Base-by-base conservation (phyloP, 176 grass and related monocot genomes). In the Carex scoparia region DNA sequence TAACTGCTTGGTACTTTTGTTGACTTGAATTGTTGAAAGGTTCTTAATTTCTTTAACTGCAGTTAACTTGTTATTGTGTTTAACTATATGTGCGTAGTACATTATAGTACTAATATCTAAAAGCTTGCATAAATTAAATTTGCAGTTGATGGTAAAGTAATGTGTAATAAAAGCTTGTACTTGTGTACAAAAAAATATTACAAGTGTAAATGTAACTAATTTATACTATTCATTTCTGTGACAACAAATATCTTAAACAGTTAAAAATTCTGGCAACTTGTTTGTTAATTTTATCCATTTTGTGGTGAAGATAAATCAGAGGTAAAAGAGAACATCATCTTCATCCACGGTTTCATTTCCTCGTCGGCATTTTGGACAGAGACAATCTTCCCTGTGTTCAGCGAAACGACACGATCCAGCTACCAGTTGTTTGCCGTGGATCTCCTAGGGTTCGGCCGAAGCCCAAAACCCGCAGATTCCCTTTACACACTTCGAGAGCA, bases 341-440 rank as follows among this genome's bases (percentile, higher is more conserved):
- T 98, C 88, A 94, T 98, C 88, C 95, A 98, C 67, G 95, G 95
- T 4, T 98, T 98, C 84, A 98, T 98, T 81, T 98, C 95, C 11
- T 98, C 95, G 19, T 94, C 95, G 30, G 81, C 86, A 18, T 93
- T 98, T 86, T 98, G 95, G 95, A 94, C 95, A 65, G 95, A 98
- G 89, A 98, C 95, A 65, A 84, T 98, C 40, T 98, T 98, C 86
- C 95, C 89, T 18, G 92, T 61, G 16, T 98, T 98, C 86, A 89
- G 87, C 42, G 27, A 72, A 7, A 81, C 63, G 1, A 90, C 91
- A 31, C 30, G 84, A 16, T 79, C 86, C 0, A 74, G 16, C 66
- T 91, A 90, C 84, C 55, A 93, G 72, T 90, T 98, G 81, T 90
- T 93, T 87, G 95, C 95, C 1, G 88, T 98, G 42, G 95, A 98